Evolutionary conservation across 2,329 filamentous ascomycete genomes (phyloP).

Genomic region (Fusarium sterilihyphosum): DNA sequence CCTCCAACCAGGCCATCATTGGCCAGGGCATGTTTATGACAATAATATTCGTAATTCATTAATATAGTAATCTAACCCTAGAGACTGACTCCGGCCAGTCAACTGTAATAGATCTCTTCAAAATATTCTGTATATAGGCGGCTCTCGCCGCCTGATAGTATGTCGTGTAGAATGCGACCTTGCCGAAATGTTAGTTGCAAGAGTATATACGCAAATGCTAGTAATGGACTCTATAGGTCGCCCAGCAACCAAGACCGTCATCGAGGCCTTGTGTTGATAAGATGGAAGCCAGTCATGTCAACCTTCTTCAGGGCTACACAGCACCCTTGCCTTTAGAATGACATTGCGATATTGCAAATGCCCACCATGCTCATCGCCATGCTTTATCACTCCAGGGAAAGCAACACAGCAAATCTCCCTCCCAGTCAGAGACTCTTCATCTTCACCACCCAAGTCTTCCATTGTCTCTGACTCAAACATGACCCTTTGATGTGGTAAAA

Average conservation of each 20-base stretch:
- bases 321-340: constrained; percentile 72
- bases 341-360: constrained; percentile 70
- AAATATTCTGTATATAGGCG: background rate
- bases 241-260: background rate
- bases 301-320: constrained; percentile 61
- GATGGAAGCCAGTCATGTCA: background rate
- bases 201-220: background rate
- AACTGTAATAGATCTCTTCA: background rate
- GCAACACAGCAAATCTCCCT: constrained; percentile 70
- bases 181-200: background rate
- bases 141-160: background rate
- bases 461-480: constrained; percentile 68
- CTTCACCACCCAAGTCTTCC: constrained; percentile 73
- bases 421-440: constrained; percentile 63
- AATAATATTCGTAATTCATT: constrained; percentile 15
- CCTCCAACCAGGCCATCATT: background rate
- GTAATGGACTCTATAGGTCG: background rate
- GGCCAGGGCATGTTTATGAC: background rate
- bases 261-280: background rate
- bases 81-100: background rate
- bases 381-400: constrained; percentile 72
- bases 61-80: background rate
- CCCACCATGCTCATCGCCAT: constrained; percentile 71
- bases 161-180: background rate
- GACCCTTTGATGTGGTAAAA: constrained; percentile 62